Evolutionary conservation across 768 basidiomycete species (phyloP).

Genomic region (Serendipita indica): DNA sequence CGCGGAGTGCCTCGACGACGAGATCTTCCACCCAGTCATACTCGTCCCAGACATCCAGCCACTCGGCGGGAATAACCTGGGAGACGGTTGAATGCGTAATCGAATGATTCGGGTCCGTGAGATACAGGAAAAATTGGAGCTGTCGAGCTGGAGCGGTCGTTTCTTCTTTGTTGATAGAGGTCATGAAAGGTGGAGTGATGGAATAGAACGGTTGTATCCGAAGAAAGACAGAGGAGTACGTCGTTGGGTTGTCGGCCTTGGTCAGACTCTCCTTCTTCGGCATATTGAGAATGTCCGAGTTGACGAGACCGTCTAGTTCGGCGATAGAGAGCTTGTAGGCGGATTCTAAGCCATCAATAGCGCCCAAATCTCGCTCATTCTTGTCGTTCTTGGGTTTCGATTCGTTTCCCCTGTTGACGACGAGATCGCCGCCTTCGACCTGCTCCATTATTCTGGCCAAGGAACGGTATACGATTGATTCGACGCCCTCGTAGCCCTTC

Average conservation of each 20-base stretch:
- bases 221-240: slow-evolving; percentile 81
- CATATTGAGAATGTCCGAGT: slow-evolving; percentile 24
- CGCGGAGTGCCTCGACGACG: slow-evolving; percentile 70
- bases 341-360: slow-evolving; percentile 70
- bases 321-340: slow-evolving; percentile 56
- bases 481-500: slow-evolving; percentile 90
- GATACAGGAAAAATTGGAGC: slow-evolving; percentile 55
- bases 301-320: slow-evolving; percentile 60
- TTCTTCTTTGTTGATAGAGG: slow-evolving; percentile 17
- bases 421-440: slow-evolving; percentile 80
- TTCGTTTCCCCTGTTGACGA: slow-evolving; percentile 72
- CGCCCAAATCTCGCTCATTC: slow-evolving; percentile 51
- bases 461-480: slow-evolving; percentile 82
- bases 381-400: slow-evolving; percentile 44
- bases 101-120: slow-evolving; percentile 67
- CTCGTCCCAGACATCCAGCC: slow-evolving; percentile 77
- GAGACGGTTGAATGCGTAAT: slow-evolving; percentile 64
- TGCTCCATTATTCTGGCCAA: slow-evolving; percentile 82
- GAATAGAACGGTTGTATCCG: slow-evolving; percentile 79
- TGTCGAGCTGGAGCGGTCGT: slow-evolving; percentile 26
- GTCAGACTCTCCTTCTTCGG: slow-evolving; percentile 14
- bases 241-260: slow-evolving; percentile 40
- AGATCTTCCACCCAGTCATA: slow-evolving; percentile 95
- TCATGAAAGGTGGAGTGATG: slow-evolving; percentile 29
- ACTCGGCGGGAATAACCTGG: slow-evolving; percentile 68